Conservation (phyloP, 139 green algal species). For the Picochlorum sp. region DNA sequence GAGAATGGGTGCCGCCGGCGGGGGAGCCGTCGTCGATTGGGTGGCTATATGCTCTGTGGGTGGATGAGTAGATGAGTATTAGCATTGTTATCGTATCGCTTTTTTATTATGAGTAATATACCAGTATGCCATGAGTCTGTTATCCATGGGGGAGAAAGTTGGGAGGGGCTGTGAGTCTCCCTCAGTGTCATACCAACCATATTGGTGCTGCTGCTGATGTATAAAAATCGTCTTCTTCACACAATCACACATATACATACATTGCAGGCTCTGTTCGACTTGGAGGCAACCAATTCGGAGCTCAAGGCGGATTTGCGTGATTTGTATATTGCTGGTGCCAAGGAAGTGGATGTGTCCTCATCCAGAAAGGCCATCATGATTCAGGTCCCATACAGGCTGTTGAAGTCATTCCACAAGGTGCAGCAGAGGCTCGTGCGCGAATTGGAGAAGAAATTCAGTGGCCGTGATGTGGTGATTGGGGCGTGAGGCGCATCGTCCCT, state of each 20-base stretch:
- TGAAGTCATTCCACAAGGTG: conserved; percentile 98
- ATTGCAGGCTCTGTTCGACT: conserved; percentile 86
- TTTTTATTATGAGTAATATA: too few species aligned
- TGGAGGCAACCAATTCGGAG: conserved; percentile 97
- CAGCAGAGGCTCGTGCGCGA: conserved; percentile 95
- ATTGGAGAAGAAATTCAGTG: conserved; percentile 99
- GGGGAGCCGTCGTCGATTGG: neutral
- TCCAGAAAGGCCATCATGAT: conserved; percentile 95
- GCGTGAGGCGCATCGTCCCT: conserved; percentile 86
- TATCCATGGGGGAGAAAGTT: too few species aligned
- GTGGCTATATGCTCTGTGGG: neutral
- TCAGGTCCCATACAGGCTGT: conserved; percentile 92
- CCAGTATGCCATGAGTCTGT: too few species aligned
- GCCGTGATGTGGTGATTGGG: conserved; percentile 95
- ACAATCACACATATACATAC: too few species aligned
- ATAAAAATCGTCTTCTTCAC: too few species aligned
- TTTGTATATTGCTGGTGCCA: conserved; percentile 93
- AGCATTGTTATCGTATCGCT: too few species aligned
- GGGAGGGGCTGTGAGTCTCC: too few species aligned
- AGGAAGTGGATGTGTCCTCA: conserved; percentile 82
- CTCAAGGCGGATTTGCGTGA: conserved; percentile 96
- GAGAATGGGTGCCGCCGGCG: neutral
- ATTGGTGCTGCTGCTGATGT: too few species aligned
- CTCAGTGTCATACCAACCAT: too few species aligned
- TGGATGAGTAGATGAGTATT: neutral